Conservation (phyloP, 78 protist genomes). For the Emiliania huxleyi region DNA sequence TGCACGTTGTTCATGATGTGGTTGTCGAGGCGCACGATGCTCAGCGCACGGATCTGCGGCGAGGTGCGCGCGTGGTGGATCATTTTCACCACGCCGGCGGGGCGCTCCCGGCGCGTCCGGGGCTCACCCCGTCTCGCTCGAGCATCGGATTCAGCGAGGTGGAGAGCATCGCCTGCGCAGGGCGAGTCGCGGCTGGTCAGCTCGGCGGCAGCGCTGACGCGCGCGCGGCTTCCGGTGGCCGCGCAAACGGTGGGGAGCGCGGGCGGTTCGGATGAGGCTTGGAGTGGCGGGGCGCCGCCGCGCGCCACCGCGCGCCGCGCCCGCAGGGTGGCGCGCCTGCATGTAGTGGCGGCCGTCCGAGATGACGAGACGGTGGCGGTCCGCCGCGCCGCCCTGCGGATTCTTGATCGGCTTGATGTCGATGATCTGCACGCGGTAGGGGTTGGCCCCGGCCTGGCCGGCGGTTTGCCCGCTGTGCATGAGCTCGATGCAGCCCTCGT, state of each 20-base stretch:
- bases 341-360: not conserved
- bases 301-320: not conserved
- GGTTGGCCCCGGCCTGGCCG: not conserved
- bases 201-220: not conserved
- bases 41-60: not conserved
- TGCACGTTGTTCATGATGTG: not conserved
- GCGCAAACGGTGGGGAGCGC: no score
- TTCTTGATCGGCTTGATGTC: not conserved
- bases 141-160: not conserved
- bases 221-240: no score
- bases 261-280: no score
- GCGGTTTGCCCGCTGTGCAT: not conserved
- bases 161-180: not conserved
- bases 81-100: no score
- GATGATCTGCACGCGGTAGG: not conserved
- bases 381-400: not conserved
- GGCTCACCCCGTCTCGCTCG: not conserved
- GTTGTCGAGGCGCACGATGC: not conserved
- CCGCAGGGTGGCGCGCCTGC: not conserved
- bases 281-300: no score
- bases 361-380: not conserved
- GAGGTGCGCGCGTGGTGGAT: no score
- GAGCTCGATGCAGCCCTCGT: not conserved
- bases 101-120: no score
- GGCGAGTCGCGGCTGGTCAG: not conserved